These are phyloP conservation scores for Dendrobium catenatum DNA, from an alignment of 106 monocot species.

Conservation along the genomic window DNA sequence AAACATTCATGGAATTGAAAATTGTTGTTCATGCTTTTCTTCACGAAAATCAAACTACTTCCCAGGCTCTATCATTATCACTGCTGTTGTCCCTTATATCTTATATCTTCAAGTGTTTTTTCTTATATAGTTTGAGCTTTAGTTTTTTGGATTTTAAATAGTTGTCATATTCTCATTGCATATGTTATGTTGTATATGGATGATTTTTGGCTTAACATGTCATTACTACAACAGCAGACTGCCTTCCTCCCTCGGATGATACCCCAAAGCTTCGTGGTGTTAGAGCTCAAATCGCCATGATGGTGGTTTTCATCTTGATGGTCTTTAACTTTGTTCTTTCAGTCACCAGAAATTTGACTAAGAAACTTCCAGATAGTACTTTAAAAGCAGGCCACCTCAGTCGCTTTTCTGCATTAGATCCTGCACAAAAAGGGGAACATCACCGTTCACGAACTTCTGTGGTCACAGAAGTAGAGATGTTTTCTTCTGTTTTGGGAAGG, in stretches of 20 bases:
- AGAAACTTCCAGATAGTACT: background rate
- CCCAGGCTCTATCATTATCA: too few species aligned
- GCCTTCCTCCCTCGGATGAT: background rate
- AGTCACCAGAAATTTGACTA: background rate
- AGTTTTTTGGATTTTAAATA: too few species aligned
- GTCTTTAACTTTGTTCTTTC: background rate
- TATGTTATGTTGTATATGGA: background rate
- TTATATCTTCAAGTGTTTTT: too few species aligned
- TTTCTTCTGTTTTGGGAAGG: slow-evolving; percentile 47
- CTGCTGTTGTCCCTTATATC: too few species aligned
- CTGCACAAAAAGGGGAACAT: slow-evolving; percentile 29
- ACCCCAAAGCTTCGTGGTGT: background rate
- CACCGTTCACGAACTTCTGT: slow-evolving; percentile 33
- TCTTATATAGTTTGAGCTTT: too few species aligned
- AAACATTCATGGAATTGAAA: background rate
- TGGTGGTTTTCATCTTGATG: background rate
- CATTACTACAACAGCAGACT: background rate
- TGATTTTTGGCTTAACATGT: background rate
- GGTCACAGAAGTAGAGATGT: slow-evolving; percentile 25
- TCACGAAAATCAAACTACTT: background rate
- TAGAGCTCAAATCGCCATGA: background rate
- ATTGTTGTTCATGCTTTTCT: background rate
- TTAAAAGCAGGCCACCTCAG: background rate
- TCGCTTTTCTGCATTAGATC: too few species aligned
- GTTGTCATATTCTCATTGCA: too few species aligned